These are phyloP conservation scores for Martensiomyces pterosporus DNA, from an alignment of 192 early-diverging fungal species.

Conservation along the genomic window DNA sequence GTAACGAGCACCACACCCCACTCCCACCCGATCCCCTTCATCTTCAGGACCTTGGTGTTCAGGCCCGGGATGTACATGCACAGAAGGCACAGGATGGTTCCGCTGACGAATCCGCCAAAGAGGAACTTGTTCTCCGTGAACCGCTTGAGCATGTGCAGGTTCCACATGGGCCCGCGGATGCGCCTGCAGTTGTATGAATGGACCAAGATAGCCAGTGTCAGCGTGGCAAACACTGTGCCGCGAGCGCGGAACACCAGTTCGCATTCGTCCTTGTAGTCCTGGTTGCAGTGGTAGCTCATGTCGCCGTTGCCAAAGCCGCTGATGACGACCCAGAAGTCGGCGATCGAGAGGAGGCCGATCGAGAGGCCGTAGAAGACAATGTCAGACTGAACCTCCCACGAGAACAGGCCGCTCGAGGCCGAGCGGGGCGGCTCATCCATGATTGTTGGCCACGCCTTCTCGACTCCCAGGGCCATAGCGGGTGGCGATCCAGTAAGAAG, in stretches of 20 bases:
- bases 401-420: conserved; percentile 61
- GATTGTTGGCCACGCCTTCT: conserved; percentile 57
- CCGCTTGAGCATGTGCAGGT: conserved; percentile 35
- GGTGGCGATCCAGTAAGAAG: conserved; percentile 76
- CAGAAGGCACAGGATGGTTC: conserved; percentile 52
- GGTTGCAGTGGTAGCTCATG: conserved; percentile 59
- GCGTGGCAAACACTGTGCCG: conserved; percentile 63
- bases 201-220: conserved; percentile 66
- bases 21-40: conserved; percentile 64
- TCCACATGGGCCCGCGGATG: conserved; percentile 60
- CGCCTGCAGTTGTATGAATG: conserved; percentile 76
- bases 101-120: conserved; percentile 41
- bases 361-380: conserved; percentile 63
- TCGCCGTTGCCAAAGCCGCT: conserved; percentile 59
- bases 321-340: conserved; percentile 61
- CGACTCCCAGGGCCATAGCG: conserved; percentile 73
- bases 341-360: conserved; percentile 62
- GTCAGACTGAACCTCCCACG: conserved; percentile 61
- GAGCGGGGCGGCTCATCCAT: conserved; percentile 71
- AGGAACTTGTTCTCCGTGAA: conserved; percentile 55
- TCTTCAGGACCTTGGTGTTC: conserved; percentile 60
- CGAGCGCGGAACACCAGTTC: conserved; percentile 67
- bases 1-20: conserved; percentile 65
- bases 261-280: conserved; percentile 50
- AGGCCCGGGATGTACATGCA: conserved; percentile 66